A percentile compares a stretch with the other conserved stretches of the same genome.
Conservation (phyloP, 805 yeast genomes). For the Cyberlindnera euphorbiiphila region DNA sequence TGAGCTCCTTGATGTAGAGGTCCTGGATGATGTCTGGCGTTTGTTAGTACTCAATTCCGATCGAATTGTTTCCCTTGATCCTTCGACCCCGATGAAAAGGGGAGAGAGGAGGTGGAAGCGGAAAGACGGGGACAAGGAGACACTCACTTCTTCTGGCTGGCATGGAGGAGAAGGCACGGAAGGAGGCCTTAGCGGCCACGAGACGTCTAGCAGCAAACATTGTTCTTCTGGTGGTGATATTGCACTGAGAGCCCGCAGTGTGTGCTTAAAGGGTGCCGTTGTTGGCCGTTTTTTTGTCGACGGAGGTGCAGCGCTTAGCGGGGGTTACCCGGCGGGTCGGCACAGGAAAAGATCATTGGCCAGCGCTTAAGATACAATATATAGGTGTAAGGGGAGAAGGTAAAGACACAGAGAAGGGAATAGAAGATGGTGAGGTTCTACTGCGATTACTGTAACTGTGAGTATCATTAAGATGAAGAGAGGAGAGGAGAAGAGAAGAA, state of each 20-base stretch:
- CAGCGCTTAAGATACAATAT: no score
- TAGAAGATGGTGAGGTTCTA: slow-evolving; percentile 64
- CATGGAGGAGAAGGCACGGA: slow-evolving; percentile 34
- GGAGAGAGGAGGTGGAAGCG: no score
- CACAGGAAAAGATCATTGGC: slow-evolving; percentile 14
- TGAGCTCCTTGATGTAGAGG: slow-evolving; percentile 81
- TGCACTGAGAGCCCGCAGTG: neutral
- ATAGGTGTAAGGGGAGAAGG: no score
- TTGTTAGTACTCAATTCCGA: slow-evolving; percentile 1
- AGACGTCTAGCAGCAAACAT: slow-evolving; percentile 27
- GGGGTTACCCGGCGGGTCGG: neutral
- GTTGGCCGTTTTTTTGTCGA: slow-evolving; percentile 1
- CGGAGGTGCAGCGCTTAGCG: neutral
- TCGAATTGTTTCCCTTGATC: no score
- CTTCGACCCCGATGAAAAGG: no score
- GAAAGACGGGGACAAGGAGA: neutral
- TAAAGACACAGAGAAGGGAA: no score
- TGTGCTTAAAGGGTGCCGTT: slow-evolving; percentile 1
- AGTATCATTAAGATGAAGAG: slow-evolving; percentile 13
- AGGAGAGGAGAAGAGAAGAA: no score
- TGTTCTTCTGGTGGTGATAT: no score
- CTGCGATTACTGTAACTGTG: slow-evolving; percentile 77
- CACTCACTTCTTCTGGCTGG: slow-evolving; percentile 31
- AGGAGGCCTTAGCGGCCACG: slow-evolving; percentile 26
- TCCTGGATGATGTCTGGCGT: slow-evolving; percentile 62